phyloP scores from a whole-genome alignment of 2,329 filamentous ascomycete genomes.

The Alternaria alternata region DNA sequence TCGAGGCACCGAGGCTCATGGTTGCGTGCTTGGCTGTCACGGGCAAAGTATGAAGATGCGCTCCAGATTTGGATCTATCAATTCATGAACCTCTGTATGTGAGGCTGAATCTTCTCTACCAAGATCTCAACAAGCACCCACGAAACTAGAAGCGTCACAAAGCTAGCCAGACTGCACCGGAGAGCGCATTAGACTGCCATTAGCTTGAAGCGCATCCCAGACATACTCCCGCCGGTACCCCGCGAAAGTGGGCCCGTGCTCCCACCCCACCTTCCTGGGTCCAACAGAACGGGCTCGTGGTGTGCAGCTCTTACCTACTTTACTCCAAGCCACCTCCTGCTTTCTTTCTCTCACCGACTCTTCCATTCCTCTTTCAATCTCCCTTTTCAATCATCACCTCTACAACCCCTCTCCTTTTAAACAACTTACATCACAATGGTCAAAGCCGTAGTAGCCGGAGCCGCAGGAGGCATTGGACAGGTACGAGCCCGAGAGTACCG shows the following conservation, averaged over 20 bases:
- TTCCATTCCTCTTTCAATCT: constrained; percentile 21
- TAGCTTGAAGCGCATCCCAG: constrained; percentile 20
- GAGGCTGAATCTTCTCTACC: not conserved
- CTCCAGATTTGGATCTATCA: not conserved
- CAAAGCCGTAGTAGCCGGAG: constrained; percentile 78
- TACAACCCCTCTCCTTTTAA: constrained; percentile 24
- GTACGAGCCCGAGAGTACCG: constrained; percentile 58
- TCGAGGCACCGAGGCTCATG: constrained; percentile 9
- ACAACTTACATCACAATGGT: constrained; percentile 41
- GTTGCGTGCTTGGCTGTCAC: constrained; percentile 1
- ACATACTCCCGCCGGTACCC: constrained; percentile 29
- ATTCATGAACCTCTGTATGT: not conserved
- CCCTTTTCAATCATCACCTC: constrained; percentile 12
- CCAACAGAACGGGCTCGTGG: constrained; percentile 42
- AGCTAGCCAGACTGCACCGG: not conserved
- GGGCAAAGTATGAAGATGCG: not conserved
- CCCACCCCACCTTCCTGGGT: constrained; percentile 31
- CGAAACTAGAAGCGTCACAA: constrained; percentile 12
- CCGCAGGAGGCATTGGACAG: constrained; percentile 98
- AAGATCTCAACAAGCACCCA: constrained; percentile 7
- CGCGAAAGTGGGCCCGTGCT: constrained; percentile 38
- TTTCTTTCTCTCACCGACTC: constrained; percentile 23
- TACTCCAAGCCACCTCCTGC: constrained; percentile 28
- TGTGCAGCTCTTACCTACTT: constrained; percentile 33
- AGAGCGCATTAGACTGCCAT: constrained; percentile 10